Percentiles rank a stretch among this genome's conserved stretches.
Evolutionary conservation across 345 rosid species (phyloP).

Genomic region (Hypericum perforatum): DNA sequence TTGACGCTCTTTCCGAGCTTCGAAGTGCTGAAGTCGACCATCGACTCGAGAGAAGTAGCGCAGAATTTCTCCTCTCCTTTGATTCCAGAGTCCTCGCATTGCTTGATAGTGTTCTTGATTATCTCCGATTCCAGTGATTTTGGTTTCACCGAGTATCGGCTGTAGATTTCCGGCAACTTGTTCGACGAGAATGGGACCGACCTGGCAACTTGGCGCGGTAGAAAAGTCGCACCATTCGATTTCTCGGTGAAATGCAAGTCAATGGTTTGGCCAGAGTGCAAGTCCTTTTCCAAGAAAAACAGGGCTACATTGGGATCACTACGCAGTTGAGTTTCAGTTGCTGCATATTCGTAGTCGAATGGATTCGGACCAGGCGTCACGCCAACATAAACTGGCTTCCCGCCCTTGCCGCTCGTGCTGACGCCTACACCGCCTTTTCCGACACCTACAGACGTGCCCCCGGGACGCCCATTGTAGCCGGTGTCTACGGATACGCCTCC

Average conservation of each 20-base stretch:
- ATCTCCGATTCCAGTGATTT: background rate
- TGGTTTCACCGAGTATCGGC: slow-evolving; percentile 1
- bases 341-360: background rate
- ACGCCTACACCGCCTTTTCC: slow-evolving; percentile 56
- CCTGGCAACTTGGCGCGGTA: slow-evolving; percentile 2
- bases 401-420: background rate
- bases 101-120: background rate
- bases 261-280: background rate
- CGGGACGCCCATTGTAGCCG: too few relatives aligned
- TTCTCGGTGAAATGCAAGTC: background rate
- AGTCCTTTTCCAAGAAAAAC: background rate
- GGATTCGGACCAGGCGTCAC: background rate
- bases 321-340: background rate
- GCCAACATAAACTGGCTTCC: background rate
- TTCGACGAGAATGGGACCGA: slow-evolving; percentile 6
- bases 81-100: slow-evolving; percentile 10
- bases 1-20: slow-evolving; percentile 5
- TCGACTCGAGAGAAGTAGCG: slow-evolving; percentile 14
- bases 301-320: background rate
- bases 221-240: background rate
- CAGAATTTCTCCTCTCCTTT: slow-evolving; percentile 16
- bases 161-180: background rate
- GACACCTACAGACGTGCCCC: background rate
- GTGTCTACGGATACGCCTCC: slow-evolving; percentile 57
- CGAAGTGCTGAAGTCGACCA: slow-evolving; percentile 1